phyloP scores from a whole-genome alignment of 2,329 filamentous ascomycete species.

The Remersonia thermophila region DNA sequence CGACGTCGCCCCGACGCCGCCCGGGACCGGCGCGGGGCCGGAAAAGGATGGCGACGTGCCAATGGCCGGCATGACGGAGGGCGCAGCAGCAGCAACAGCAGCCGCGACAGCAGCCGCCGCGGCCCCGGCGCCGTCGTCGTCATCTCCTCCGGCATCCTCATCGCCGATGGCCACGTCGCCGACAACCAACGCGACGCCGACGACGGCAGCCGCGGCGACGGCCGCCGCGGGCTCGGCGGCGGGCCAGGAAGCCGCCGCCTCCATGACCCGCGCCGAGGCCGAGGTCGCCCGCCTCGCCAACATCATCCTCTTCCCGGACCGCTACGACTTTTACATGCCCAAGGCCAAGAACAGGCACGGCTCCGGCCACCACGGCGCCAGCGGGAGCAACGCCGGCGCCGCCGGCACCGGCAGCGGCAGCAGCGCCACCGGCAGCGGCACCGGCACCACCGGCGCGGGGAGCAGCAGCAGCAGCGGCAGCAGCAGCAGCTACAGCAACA shows the following conservation, averaged over 20 bases:
- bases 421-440: conserved; percentile 1
- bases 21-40: conserved; percentile 13
- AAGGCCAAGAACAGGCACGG: conserved; percentile 15
- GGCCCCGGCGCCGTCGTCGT: too few species aligned
- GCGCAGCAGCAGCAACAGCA: conserved; percentile 12
- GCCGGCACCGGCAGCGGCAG: too few species aligned
- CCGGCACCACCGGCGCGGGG: too few species aligned
- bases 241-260: too few species aligned
- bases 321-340: conserved; percentile 36
- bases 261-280: conserved; percentile 29
- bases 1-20: conserved; percentile 28
- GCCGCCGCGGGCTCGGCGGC: too few species aligned
- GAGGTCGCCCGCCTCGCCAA: conserved; percentile 43
- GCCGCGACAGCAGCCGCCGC: conserved; percentile 6
- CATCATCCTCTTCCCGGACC: conserved; percentile 44
- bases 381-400: conserved; percentile 2
- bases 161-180: not conserved
- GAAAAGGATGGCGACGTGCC: conserved; percentile 13
- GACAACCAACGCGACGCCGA: too few species aligned
- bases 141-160: not conserved
- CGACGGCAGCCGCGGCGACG: too few species aligned
- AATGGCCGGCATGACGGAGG: conserved; percentile 7
- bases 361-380: conserved; percentile 6
- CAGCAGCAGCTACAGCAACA: conserved; percentile 1
- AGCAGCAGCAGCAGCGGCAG: conserved; percentile 3